Base-by-base conservation (phyloP, 176 grass and related monocot species). In the Elymus sibiricus region DNA sequence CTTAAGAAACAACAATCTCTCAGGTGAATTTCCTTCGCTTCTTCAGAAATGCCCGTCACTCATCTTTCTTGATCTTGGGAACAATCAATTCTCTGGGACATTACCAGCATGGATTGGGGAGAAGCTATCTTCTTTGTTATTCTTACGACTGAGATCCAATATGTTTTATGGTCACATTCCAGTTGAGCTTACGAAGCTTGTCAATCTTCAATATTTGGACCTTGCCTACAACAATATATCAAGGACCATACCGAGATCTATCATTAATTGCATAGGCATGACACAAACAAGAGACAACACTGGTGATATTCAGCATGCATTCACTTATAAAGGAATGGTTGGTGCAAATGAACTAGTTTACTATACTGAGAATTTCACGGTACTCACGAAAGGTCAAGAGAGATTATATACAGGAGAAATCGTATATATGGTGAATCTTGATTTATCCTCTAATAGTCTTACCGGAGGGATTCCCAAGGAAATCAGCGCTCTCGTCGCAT, bases 131-230 rank as follows among this genome's bases (percentile, higher is more conserved):
- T 77, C 17, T 7, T 82, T 87, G 35, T 9, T 8, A 7, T 75
- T 87, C 8, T 19, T 87, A 22, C 4, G 61, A 13, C 21, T 87
- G 5, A 3, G 77, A 11, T 83, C 47, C 0, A 94, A 94, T 70
- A 86, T 82, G 70, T 92, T 94, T 39, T 37, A 5, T 24, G 90
- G 92, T 3, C 14, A 21, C 25, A 94, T 94, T 11, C 92, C 90
- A 1, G 5, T 39, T 0, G 60, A 82, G 6, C 44, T 87, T 5
- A 24, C 4, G 0, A 68, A 25, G 22, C 43, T 82, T 11, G 26
- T 19, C 21, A 4, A 51, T 11, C 47, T 79, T 58, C 75, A 37
- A 2, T 80, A 63, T 21, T 12, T 89, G 22, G 87, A 89, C 38
- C 42, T 89, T 60, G 80, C 63, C 1, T 35, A 80, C 3, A 93